Conservation (phyloP, 768 basidiomycete genomes). For the Xerocomus potaroensis region DNA sequence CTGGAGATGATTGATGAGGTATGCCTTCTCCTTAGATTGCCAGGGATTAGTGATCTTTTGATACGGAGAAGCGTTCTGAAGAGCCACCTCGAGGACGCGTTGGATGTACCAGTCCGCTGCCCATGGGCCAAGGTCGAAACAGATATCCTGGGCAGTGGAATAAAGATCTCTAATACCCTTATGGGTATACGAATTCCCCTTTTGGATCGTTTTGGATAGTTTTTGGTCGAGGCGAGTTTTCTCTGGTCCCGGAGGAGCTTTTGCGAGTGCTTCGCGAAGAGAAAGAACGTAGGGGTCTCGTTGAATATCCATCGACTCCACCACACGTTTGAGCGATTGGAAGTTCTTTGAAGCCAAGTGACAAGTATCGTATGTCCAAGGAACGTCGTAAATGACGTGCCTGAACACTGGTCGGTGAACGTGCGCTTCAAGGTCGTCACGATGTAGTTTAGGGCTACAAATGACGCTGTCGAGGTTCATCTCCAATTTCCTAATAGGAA, state of each 20-base stretch:
- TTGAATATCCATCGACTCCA: conserved; percentile 52
- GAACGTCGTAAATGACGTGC: conserved; percentile 45
- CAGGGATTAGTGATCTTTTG: conserved; percentile 48
- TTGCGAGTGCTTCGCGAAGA: conserved; percentile 44
- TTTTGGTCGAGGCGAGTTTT: conserved; percentile 56
- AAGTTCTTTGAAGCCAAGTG: conserved; percentile 49
- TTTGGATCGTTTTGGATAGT: conserved; percentile 58
- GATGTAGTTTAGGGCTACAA: conserved; percentile 53
- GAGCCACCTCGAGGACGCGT: conserved; percentile 52
- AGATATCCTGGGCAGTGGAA: conserved; percentile 53
- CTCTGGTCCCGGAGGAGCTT: conserved; percentile 36
- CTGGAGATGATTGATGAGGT: conserved; percentile 51
- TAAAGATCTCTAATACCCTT: conserved; percentile 60
- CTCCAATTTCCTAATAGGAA: conserved; percentile 52
- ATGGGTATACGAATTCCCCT: conserved; percentile 59
- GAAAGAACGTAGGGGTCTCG: conserved; percentile 60
- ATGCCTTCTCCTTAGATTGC: conserved; percentile 56
- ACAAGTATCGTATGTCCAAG: conserved; percentile 24
- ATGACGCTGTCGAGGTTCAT: conserved; percentile 65
- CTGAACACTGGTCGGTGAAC: conserved; percentile 67
- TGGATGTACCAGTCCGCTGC: conserved; percentile 75
- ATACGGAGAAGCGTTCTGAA: conserved; percentile 40
- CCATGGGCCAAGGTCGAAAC: conserved; percentile 64
- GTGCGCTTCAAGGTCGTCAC: conserved; percentile 51
- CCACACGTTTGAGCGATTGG: conserved; percentile 40